Base-by-base conservation (phyloP, 805 yeast genomes). In the Saccharomycopsis javanensis region DNA sequence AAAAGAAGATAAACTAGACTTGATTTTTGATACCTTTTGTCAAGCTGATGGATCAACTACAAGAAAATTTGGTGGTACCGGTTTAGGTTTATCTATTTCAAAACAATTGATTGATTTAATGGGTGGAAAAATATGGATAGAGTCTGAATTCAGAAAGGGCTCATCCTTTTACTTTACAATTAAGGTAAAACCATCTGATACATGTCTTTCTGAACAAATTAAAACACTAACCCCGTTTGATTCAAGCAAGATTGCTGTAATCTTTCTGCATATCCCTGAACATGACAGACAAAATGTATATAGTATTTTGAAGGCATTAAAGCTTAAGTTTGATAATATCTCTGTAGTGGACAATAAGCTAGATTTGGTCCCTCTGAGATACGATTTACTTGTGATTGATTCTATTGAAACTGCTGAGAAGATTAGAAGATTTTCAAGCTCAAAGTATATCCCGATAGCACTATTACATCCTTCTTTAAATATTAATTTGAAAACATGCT, bases 91-190 rank as follows among this genome's bases (percentile, higher is more conserved):
- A 57, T 86, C 95, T 2, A 88, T 88, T 68, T 89, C 96, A 8
- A 88, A 87, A 69, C 89, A 88, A 65, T 77, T 88, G 64, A 88
- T 89, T 66, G 91, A 87, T 65, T 76, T 88, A 62, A 88, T 89
- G 96, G 96, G 96, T 48, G 96, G 96, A 67, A 92, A 86, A 62
- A 88, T 88, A 61, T 88, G 96, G 96, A 96, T 89, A 28, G 80
- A 87, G 23, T 86, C 95, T 0, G 78, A 77, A 60, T 86, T 82
- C 66, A 94, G 92, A 27, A 75, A 79, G 64, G 96, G 96, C 1
- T 86, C 95, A 2, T 83, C 85, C 65, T 88, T 88, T 68, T 85
- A 81, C 70, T 88, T 88, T 70, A 86, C 96, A 0, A 80, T 88
- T 23, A 78, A 85, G 53, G 89, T 88, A n/a, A 76, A 87, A 4